Evolutionary conservation across 805 yeast species (phyloP).

Genomic region (Metschnikowia amazonensis): DNA sequence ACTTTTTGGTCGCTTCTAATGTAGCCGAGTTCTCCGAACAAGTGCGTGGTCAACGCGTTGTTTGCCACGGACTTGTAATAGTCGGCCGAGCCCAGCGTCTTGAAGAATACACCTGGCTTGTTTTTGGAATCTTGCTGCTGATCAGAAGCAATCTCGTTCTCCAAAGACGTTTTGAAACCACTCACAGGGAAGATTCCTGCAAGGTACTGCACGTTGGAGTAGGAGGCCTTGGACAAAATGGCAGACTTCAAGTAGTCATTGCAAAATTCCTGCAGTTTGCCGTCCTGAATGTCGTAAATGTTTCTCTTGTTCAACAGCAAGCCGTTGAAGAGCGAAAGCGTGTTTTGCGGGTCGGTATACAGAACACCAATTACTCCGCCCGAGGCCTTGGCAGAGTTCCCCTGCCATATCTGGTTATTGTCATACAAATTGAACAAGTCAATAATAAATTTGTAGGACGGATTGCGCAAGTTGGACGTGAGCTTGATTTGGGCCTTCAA

Average conservation of each 20-base stretch:
- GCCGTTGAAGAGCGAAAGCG: conserved; percentile 43
- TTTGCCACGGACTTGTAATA: conserved; percentile 41
- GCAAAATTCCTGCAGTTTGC: conserved; percentile 42
- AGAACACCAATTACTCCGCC: conserved; percentile 53
- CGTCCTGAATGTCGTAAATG: conserved; percentile 46
- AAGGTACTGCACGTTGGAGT: conserved; percentile 13
- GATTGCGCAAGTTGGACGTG: conserved; percentile 46
- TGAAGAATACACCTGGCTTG: conserved; percentile 28
- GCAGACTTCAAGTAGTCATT: conserved; percentile 35
- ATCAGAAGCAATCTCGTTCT: conserved; percentile 45
- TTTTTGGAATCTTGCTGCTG: conserved; percentile 27
- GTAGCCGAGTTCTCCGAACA: conserved; percentile 53
- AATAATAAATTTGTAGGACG: conserved; percentile 38
- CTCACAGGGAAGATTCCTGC: conserved; percentile 19
- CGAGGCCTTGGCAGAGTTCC: conserved; percentile 52
- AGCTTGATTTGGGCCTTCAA: conserved; percentile 43
- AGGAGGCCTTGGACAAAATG: conserved; percentile 25
- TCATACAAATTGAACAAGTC: conserved; percentile 34
- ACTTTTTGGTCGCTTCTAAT: conserved; percentile 34
- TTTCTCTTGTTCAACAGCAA: conserved; percentile 57
- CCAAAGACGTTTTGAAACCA: conserved; percentile 53
- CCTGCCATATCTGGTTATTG: conserved; percentile 48
- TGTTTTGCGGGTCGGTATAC: conserved; percentile 23
- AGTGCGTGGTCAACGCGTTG: conserved; percentile 46
- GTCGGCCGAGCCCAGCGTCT: conserved; percentile 29